Conservation (phyloP, 192 early-diverging fungal species). For the Coemansia guatemalensis region DNA sequence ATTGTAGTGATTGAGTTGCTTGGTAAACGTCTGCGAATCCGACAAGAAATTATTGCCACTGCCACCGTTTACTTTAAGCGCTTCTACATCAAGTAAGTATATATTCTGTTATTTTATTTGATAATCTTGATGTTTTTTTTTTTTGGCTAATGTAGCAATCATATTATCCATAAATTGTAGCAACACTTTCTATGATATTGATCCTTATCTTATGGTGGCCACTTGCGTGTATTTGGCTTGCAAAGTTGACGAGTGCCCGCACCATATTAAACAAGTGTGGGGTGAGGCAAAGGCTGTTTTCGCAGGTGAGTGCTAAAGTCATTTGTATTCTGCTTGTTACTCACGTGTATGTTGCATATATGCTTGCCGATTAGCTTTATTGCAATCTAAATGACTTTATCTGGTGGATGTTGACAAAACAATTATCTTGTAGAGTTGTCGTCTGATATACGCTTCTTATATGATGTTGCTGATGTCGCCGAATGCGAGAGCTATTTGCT, state of each 20-base stretch:
- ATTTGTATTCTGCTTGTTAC: not conserved
- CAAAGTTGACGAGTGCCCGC: slow-evolving; percentile 82
- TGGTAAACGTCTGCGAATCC: slow-evolving; percentile 66
- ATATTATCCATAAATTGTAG: slow-evolving; percentile 38
- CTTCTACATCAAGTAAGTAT: slow-evolving; percentile 79
- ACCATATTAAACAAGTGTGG: slow-evolving; percentile 61
- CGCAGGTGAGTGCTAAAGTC: slow-evolving; percentile 27
- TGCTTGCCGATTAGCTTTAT: slow-evolving; percentile 1
- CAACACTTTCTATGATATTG: slow-evolving; percentile 70
- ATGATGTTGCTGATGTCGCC: slow-evolving; percentile 75
- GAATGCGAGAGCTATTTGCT: slow-evolving; percentile 92
- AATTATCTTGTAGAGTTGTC: slow-evolving; percentile 21
- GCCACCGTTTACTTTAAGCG: slow-evolving; percentile 87
- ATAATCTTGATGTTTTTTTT: not conserved
- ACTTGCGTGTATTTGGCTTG: slow-evolving; percentile 87
- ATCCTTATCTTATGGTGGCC: slow-evolving; percentile 73
- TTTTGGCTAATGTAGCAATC: not conserved
- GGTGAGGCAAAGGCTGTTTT: slow-evolving; percentile 44
- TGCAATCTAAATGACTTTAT: not conserved
- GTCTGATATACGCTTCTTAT: slow-evolving; percentile 51
- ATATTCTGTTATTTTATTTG: not conserved
- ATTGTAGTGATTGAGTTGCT: slow-evolving; percentile 72
- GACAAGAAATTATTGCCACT: slow-evolving; percentile 83
- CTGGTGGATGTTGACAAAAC: not conserved
- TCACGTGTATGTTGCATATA: not conserved